A percentile compares a stretch with the other conserved stretches of the same genome.
These are phyloP conservation scores for Hyaloscypha bicolor DNA, from an alignment of 495 filamentous ascomycete species.

Conservation along the genomic window DNA sequence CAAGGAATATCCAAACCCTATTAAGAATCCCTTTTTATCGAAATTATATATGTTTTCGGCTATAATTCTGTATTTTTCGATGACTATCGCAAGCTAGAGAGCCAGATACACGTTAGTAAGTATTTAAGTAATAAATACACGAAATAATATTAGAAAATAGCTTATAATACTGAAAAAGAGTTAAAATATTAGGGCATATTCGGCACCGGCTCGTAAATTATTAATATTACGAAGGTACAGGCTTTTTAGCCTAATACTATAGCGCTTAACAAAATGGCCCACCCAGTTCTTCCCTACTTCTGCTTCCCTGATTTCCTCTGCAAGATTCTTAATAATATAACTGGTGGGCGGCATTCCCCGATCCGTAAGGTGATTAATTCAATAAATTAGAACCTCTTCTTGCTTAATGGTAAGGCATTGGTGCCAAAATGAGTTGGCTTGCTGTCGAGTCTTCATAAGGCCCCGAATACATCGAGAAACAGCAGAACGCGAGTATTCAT, in stretches of 20 bases:
- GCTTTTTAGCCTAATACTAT: constrained; percentile 17
- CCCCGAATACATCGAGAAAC: constrained; percentile 6
- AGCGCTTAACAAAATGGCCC: constrained; percentile 13
- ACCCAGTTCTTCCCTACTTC: constrained; percentile 16
- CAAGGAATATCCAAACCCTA: not conserved
- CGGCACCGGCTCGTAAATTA: constrained; percentile 6
- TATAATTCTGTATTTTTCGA: not conserved
- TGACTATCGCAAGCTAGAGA: constrained; percentile 1
- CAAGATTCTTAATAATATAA: constrained; percentile 17
- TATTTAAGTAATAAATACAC: not conserved
- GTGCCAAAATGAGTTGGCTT: not conserved
- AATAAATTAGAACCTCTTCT: constrained; percentile 1
- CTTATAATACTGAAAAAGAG: constrained; percentile 14
- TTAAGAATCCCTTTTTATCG: constrained; percentile 10
- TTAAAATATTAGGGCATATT: constrained; percentile 18
- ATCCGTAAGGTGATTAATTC: constrained; percentile 18
- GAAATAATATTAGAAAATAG: constrained; percentile 21
- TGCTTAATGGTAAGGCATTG: constrained; percentile 12
- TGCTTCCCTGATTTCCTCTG: constrained; percentile 11
- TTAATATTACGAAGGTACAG: constrained; percentile 2
- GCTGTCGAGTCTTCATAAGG: not conserved
- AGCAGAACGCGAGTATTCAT: not conserved
- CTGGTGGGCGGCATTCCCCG: constrained; percentile 10
- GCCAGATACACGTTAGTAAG: not conserved
- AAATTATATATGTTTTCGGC: too few relatives aligned